A percentile compares a stretch with the other conserved stretches of the same genome.
Conservation (phyloP, 2,329 filamentous ascomycete genomes). For the Biscogniauxia marginata region DNA sequence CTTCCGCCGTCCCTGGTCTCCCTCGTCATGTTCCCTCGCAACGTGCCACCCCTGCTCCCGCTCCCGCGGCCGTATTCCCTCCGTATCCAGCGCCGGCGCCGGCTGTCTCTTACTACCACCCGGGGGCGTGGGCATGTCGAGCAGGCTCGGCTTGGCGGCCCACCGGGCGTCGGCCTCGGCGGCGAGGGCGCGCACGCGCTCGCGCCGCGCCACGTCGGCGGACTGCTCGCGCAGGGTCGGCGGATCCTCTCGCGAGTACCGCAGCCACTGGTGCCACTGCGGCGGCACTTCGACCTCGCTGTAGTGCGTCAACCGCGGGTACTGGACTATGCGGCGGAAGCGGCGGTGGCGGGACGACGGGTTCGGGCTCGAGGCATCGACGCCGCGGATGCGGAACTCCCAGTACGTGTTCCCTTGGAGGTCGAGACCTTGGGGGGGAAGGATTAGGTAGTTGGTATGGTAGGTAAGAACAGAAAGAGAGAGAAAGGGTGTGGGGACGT, state of each 20-base stretch:
- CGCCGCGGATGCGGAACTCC: conserved; percentile 59
- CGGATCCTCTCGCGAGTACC: conserved; percentile 54
- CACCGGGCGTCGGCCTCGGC: conserved; percentile 63
- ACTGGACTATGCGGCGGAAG: conserved; percentile 62
- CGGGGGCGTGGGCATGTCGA: conserved; percentile 18
- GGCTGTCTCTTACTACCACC: too few species aligned
- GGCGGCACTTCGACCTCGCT: conserved; percentile 58
- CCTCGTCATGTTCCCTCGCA: conserved; percentile 7
- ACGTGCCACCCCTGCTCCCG: conserved; percentile 4
- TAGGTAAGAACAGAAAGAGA: neutral
- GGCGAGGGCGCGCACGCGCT: conserved; percentile 54
- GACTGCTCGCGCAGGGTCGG: conserved; percentile 58
- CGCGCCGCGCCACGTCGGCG: conserved; percentile 51
- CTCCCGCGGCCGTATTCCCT: conserved; percentile 16
- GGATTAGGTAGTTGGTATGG: too few species aligned
- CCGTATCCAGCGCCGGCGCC: conserved; percentile 27
- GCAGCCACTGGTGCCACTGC: conserved; percentile 68
- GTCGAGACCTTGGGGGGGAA: conserved; percentile 51
- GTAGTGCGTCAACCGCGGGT: conserved; percentile 52
- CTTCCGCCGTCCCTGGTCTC: conserved; percentile 15
- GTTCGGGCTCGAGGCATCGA: conserved; percentile 17
- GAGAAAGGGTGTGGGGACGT: neutral
- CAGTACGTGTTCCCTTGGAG: conserved; percentile 68
- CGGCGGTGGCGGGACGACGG: conserved; percentile 37
- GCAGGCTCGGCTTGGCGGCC: conserved; percentile 53